A percentile compares a stretch with the other conserved stretches of the same genome.
These are phyloP conservation scores for Gaultheria prostrata DNA, from an alignment of 148 eudicot genomes.

Conservation along the genomic window DNA sequence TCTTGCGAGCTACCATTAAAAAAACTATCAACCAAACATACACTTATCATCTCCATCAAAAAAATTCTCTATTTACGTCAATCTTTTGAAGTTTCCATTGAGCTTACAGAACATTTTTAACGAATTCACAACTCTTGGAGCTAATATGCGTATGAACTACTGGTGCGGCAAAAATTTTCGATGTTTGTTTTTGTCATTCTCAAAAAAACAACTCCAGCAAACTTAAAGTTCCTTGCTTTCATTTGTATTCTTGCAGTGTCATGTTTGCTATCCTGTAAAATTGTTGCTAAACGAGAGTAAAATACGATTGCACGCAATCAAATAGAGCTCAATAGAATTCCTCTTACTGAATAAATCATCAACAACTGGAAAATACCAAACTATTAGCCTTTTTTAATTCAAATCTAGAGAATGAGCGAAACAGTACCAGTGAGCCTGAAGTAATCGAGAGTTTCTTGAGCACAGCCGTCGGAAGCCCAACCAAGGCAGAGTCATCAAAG, in stretches of 20 bases:
- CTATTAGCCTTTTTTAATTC: no score
- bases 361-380: background rate
- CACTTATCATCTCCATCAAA: background rate
- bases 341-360: background rate
- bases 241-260: background rate
- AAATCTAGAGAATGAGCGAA: background rate
- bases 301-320: background rate
- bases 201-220: background rate
- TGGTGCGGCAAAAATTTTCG: background rate
- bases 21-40: background rate
- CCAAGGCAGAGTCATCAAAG: conserved; percentile 62
- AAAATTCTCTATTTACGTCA: background rate
- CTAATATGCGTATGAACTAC: background rate
- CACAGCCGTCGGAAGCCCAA: conserved; percentile 58
- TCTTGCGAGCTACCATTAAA: background rate
- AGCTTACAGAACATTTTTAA: background rate
- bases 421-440: conserved; percentile 72
- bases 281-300: background rate
- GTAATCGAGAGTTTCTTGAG: conserved; percentile 70
- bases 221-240: background rate
- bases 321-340: background rate
- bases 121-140: background rate
- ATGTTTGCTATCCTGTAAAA: background rate
- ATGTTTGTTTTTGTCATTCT: background rate
- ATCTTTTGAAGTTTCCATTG: background rate